Evolutionary conservation across 805 yeast species (phyloP).

Genomic region (Yueomyces sp.): DNA sequence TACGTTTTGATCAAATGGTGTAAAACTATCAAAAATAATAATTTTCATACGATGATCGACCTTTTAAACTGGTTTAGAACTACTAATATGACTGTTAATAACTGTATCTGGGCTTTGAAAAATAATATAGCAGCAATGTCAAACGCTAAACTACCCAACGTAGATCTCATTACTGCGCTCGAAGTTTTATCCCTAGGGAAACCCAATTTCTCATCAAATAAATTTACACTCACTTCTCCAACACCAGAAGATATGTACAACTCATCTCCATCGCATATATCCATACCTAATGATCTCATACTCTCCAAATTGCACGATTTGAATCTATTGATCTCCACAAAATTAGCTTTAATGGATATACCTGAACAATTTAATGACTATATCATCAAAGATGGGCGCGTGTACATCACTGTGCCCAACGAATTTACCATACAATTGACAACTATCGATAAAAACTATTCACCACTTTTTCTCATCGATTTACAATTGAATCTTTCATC

Average conservation of each 20-base stretch:
- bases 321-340: constrained; percentile 58
- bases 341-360: constrained; percentile 57
- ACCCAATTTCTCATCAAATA: constrained; percentile 57
- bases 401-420: constrained; percentile 45
- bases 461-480: constrained; percentile 70
- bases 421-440: constrained; percentile 72
- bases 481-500: constrained; percentile 44
- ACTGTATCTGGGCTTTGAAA: constrained; percentile 51
- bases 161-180: constrained; percentile 76
- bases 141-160: constrained; percentile 85
- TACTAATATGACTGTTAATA: constrained; percentile 57
- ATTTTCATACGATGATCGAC: constrained; percentile 68
- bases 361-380: constrained; percentile 57
- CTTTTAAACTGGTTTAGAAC: constrained; percentile 76
- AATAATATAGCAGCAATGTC: constrained; percentile 46
- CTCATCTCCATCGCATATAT: not conserved
- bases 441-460: constrained; percentile 42
- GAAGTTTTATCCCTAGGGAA: constrained; percentile 71
- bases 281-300: constrained; percentile 40
- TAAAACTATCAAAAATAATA: constrained; percentile 47
- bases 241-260: constrained; percentile 3
- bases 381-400: constrained; percentile 62
- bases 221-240: not conserved
- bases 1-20: constrained; percentile 85
- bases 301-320: constrained; percentile 51